Conservation (phyloP, 2,329 filamentous ascomycete genomes). For the Volutella citrinella region DNA sequence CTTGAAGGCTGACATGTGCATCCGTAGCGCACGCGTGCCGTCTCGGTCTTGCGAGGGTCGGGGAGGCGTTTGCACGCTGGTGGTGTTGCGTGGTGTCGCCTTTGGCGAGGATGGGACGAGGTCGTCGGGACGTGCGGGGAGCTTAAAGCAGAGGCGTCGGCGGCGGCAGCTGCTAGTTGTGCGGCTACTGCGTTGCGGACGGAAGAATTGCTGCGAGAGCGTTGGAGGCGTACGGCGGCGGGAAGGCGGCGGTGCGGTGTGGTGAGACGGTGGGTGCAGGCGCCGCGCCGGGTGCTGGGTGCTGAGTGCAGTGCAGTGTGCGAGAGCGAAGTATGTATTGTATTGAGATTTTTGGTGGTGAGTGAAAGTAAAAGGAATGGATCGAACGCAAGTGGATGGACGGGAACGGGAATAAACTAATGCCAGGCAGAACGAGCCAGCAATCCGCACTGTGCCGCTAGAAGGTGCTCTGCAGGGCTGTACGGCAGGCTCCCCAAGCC, state of each 20-base stretch:
- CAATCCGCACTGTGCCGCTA: constrained; percentile 20
- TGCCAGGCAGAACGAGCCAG: too few relatives aligned
- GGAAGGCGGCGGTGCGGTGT: constrained; percentile 12
- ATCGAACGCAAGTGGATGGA: constrained; percentile 23
- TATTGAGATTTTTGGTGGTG: constrained; percentile 26
- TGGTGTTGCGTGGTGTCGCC: too few relatives aligned
- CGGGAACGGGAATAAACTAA: constrained; percentile 27
- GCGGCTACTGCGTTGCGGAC: too few relatives aligned
- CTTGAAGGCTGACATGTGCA: constrained; percentile 24
- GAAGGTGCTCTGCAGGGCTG: constrained; percentile 15
- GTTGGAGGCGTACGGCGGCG: too few relatives aligned
- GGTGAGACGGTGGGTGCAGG: constrained; percentile 16
- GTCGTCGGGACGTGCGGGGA: too few relatives aligned
- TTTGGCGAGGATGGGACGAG: constrained; percentile 19
- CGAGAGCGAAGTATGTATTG: too few relatives aligned
- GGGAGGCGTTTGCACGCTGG: too few relatives aligned
- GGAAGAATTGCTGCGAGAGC: too few relatives aligned
- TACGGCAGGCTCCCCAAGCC: constrained; percentile 12
- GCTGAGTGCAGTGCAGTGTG: constrained; percentile 17
- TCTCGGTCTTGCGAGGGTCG: too few relatives aligned
- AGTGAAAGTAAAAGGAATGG: constrained; percentile 20
- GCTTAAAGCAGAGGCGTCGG: too few relatives aligned
- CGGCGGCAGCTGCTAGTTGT: too few relatives aligned
- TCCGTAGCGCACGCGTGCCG: constrained; percentile 14
- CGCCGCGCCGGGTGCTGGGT: too few relatives aligned